Base-by-base conservation (phyloP, 140 eudicot genomes). In the Erigeron philadelphicus region DNA sequence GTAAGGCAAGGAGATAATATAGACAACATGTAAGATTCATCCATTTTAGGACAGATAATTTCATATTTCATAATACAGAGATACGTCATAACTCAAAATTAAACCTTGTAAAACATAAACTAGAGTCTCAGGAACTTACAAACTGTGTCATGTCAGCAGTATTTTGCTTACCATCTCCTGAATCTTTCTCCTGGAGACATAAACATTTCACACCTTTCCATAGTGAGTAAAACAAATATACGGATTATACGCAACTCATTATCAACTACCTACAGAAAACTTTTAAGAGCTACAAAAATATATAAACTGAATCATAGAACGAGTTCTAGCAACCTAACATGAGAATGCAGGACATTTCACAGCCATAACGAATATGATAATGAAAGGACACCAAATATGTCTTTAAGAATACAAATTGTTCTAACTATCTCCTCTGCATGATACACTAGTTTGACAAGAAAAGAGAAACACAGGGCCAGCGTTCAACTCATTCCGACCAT, bases 61-160 rank as follows among this genome's bases (percentile, higher is more conserved):
- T 31, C 38, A 31, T 15, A 38, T 58, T 31, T 66, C 53, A 49
- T n/a, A 49, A 0, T 60, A 13, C 17, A 70, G 43, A 48, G 18
- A 61, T 11, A 21, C 10, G 25, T 46, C 17, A 18, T 6, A 5
- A 16, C 18, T 44, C 53, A 6, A 59, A 21, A 9, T 57, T 23
- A 9, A 65, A 64, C 16, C 46, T 38, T 45, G 9, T 40, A 31
- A 72, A 72, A 66, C 9, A 41, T 9, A 71, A 70, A 76, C 53
- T 21, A 25, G 31, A n/a, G 63, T 18, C 2, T 11, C 60, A 25
- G 56, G 58, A 78, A 83, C 98, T 84, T 74, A 93, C 98, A 81
- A 93, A 93, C 54, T 78, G 85, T 57, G 98, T 89, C 98, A 93
- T 93, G 54, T 93, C 96, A 72, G 87, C 85, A 42, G 93, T 80